Evolutionary conservation across 2,329 filamentous ascomycete species (phyloP), one percentile per base, ranked within the genome.

Genomic region (Neurospora sp.): DNA sequence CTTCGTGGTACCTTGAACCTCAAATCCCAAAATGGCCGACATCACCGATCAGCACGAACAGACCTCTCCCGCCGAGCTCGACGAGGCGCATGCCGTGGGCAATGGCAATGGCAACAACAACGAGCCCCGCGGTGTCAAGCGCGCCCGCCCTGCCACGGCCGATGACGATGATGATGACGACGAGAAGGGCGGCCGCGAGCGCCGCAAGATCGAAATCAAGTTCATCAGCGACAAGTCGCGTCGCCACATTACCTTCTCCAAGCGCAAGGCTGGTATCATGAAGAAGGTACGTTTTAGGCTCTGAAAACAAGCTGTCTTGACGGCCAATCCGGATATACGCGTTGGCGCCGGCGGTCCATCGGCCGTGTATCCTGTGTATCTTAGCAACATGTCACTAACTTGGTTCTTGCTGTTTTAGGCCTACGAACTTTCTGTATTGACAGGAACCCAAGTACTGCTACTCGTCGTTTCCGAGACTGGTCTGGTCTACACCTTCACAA

Each of bases 161-260:
- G 95, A 98, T 80, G 96, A 98, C 79, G 96, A 98, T 75, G 95
- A 98, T 74, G 96, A 98, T 74, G 94, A 98, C 76, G 94, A 97
- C 77, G 95, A 97, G 82, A 98, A 98, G 89, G 93, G 93, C 73
- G 93, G 93, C 79, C 94, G 96, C 82, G 96, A 98, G 88, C 91
- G 96, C 80, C 90, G 96, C 84, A 99, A 99, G 91, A 99, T 99
- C 78, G 96, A 99, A 83, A 99, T 99, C 85, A 99, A 99, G 88
- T 99, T 99, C 85, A 99, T 99, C 82, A 95, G 94, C 83, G 96
- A 99, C 84, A 99, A 99, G 86, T 98, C 95, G 84, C 93, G 96
- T 84, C 92, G 96, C 73, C 96, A 99, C 85, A 99, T 98, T 81
- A 98, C 96, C 78, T 98, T 99, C 82, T 98, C 95, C 76, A 99